Base-by-base conservation (phyloP, 345 rosid genomes). In the Eucalyptus polybractea region DNA sequence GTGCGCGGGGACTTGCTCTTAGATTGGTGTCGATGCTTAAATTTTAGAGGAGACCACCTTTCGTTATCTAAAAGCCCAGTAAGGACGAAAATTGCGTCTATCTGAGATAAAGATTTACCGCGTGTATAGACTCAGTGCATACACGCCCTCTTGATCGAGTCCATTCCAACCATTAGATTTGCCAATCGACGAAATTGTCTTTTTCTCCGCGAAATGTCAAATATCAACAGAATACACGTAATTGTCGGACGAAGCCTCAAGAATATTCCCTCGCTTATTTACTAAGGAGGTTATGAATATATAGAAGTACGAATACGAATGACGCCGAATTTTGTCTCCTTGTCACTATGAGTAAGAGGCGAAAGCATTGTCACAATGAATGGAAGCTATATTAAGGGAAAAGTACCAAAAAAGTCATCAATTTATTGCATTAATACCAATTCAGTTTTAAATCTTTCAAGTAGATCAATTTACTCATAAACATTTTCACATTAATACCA, bases 381-480 rank as follows among this genome's bases (percentile, higher is more conserved):
- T n/a, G 40, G 69, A 0, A 53, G 58, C 1, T 53, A 21, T 53
- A 21, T 19, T 19, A 7, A 2, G 58, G 24, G 2, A 0, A 53
- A 53, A 21, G 9, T 19, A 53, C 22, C 9, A 53, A 53, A 51
- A 53, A 53, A 53, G 2, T 53, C 2, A 8, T 21, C 0, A 53
- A 53, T 53, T 21, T 53, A 53, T 53, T 53, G 2, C 2, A 21
- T 53, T 53, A 21, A 0, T 53, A 53, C 1, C 0, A 53, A 53
- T 7, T 53, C 0, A 8, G 2, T 21, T 53, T 3, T 53, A 3
- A 16, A 3, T 2, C 10, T 53, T 53, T 21, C 0, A 21, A 53
- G 1, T 53, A 53, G 10, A 53, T 3, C 0, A 53, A 53, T 53
- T 53, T 19, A 53, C 4, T 53, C 24, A 0, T 53, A 53, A 53